Evolutionary conservation across 306 rosid genomes (phyloP), one percentile per base, ranked within the genome.

Genomic region (Acacia acuminata): DNA sequence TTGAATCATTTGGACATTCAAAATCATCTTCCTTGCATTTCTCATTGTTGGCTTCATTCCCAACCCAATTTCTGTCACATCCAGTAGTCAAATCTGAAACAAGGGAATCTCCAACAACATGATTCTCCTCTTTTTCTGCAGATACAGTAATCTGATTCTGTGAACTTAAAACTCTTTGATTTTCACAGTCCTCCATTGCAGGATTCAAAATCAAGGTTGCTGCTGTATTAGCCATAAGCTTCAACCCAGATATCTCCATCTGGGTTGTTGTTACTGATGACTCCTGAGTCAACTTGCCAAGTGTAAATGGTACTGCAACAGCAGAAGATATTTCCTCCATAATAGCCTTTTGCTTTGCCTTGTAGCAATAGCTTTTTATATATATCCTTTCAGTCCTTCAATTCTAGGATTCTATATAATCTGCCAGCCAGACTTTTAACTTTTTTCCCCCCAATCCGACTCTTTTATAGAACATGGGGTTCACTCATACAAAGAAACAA

Each of bases 241-340:
- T 91, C 73, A 93, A 81, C 68, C 90, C 97, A 51, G 88, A 82
- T 80, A 90, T 89, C 79, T 90, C 94, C 85, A 83, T 80, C 34
- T 85, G 94, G 81, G 90, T 87, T 7, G 90, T 87, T 7, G 83
- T 82, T 74, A 89, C 93, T 24, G 88, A 79, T 69, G 94, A 74
- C 25, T 92, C 98, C 82, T 84, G 88, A 71, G 88, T 89, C 88
- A 89, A 83, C 73, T 77, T 92, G 7, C 91, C 91, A 72, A 88
- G 84, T 85, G 90, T 87, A 84, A 81, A 91, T 74, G 96, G 94
- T 43, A 91, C 91, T 44, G 94, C 88, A 86, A 90, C 88, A 43
- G 90, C 75, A 0, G 90, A 87, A 86, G 96, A 79, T 79, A 87
- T 76, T 82, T 93, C 91, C 79, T 91, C 90, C 95, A 91, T 93